Evolutionary conservation across 2,329 filamentous ascomycete genomes (phyloP).

Genomic region (Colletotrichum coccodes): DNA sequence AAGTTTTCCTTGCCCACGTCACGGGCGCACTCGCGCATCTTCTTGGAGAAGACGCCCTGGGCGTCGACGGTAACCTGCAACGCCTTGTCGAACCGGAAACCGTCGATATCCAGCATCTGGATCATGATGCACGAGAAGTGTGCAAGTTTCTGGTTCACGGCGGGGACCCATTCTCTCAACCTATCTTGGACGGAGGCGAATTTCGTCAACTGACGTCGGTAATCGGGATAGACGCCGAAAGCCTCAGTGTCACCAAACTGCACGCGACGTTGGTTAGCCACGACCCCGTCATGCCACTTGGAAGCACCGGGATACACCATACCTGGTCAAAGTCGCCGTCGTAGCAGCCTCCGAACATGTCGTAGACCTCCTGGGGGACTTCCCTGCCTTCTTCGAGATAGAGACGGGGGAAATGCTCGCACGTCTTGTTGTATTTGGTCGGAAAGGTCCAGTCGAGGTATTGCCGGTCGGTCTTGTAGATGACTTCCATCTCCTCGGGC

Average conservation of each 20-base stretch:
- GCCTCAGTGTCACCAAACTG: conserved; percentile 70
- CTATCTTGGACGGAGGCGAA: conserved; percentile 76
- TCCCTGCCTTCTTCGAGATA: conserved; percentile 67
- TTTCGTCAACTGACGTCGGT: conserved; percentile 71
- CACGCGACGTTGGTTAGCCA: neutral
- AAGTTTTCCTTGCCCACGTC: conserved; percentile 70
- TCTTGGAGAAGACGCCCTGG: conserved; percentile 65
- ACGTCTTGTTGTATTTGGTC: conserved; percentile 63
- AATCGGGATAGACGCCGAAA: conserved; percentile 71
- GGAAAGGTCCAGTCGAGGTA: conserved; percentile 68
- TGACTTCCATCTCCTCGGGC: conserved; percentile 63
- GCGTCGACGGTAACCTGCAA: conserved; percentile 73
- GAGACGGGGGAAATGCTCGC: conserved; percentile 66
- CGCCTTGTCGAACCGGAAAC: conserved; percentile 74
- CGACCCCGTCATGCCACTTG: neutral
- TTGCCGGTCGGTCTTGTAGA: conserved; percentile 63
- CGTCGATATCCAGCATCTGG: conserved; percentile 70
- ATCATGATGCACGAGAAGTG: conserved; percentile 73
- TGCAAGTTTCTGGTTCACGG: conserved; percentile 65
- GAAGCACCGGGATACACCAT: neutral
- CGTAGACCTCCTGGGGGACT: conserved; percentile 56
- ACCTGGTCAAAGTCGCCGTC: conserved; percentile 70
- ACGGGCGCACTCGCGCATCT: conserved; percentile 67
- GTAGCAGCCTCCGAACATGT: conserved; percentile 64
- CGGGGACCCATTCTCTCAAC: conserved; percentile 70